Evolutionary conservation across 2,329 filamentous ascomycete species (phyloP).

Genomic region (Epicoccum sorghinum): DNA sequence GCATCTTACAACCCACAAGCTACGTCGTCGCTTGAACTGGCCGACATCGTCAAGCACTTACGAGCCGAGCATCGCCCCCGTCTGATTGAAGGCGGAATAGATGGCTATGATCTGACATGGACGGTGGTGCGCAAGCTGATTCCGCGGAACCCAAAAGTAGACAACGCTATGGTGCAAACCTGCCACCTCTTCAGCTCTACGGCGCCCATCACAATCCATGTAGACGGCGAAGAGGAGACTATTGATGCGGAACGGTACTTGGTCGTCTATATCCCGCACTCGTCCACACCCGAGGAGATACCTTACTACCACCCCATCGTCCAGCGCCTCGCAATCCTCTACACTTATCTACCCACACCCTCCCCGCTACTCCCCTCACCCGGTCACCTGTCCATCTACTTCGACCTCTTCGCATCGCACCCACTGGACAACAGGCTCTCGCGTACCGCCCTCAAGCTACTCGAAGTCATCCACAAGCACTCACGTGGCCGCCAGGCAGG

Average conservation of each 20-base stretch:
- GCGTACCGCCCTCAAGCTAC: conserved; percentile 71
- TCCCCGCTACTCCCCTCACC: conserved; percentile 32
- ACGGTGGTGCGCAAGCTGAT: conserved; percentile 78
- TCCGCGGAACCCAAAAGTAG: conserved; percentile 79
- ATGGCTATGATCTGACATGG: conserved; percentile 58
- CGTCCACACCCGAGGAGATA: conserved; percentile 64
- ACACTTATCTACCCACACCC: conserved; percentile 59
- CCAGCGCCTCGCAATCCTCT: conserved; percentile 74
- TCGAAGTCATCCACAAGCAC: conserved; percentile 75
- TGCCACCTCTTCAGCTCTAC: conserved; percentile 70
- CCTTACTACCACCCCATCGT: conserved; percentile 91
- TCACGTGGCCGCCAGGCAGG: conserved; percentile 68
- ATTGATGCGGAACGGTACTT: conserved; percentile 55
- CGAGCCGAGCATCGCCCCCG: conserved; percentile 48
- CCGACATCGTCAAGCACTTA: conserved; percentile 57
- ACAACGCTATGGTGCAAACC: conserved; percentile 79
- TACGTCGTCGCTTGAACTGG: conserved; percentile 44
- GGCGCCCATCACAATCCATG: background rate
- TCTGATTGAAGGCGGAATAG: conserved; percentile 32
- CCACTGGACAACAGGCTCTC: conserved; percentile 60
- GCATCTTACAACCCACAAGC: conserved; percentile 42
- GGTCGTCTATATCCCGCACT: conserved; percentile 81
- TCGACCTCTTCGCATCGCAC: conserved; percentile 52
- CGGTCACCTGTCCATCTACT: conserved; percentile 58
- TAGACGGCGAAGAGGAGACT: conserved; percentile 33